Percentiles rank a stretch among this genome's conserved stretches.
Conservation (phyloP, 139 green algal genomes). For the Chlamydomonas schloesseri region DNA sequence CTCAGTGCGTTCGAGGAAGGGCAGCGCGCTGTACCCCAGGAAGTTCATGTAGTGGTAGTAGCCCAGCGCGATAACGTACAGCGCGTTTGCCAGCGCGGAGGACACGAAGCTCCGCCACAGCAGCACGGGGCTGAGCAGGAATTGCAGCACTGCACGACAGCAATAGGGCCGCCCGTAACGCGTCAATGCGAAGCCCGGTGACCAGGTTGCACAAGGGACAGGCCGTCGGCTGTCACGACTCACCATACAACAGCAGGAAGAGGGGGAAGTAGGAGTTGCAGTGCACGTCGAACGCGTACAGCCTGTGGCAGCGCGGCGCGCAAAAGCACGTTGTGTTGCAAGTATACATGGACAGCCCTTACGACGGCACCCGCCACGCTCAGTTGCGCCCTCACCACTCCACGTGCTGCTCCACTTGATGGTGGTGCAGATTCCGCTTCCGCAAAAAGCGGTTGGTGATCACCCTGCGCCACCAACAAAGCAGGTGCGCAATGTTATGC, state of each 20-base stretch:
- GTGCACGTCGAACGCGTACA: slow-evolving; percentile 99
- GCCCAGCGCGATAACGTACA: slow-evolving; percentile 80
- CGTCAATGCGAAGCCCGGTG: no score
- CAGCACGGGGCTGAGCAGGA: slow-evolving; percentile 85
- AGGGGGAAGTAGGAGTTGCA: slow-evolving; percentile 98
- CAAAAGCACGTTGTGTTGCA: no score
- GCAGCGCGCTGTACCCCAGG: slow-evolving; percentile 92
- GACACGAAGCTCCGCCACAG: slow-evolving; percentile 75
- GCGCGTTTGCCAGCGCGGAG: slow-evolving; percentile 68
- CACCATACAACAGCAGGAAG: slow-evolving; percentile 90
- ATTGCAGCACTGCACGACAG: slow-evolving; percentile 77
- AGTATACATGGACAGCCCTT: neutral
- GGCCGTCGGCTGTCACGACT: no score
- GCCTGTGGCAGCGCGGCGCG: no score
- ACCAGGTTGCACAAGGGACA: no score
- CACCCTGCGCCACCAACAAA: slow-evolving; percentile 69
- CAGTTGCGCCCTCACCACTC: slow-evolving; percentile 78
- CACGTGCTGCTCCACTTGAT: slow-evolving; percentile 91
- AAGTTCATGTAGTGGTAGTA: slow-evolving; percentile 98
- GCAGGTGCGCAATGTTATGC: no score
- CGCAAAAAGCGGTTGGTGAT: slow-evolving; percentile 88
- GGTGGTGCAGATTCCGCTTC: slow-evolving; percentile 69
- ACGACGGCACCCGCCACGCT: no score
- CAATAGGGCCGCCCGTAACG: no score
- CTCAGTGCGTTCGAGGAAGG: slow-evolving; percentile 91